Evolutionary conservation across 2,329 filamentous ascomycete species (phyloP).

Genomic region (Alternaria gansuensis): DNA sequence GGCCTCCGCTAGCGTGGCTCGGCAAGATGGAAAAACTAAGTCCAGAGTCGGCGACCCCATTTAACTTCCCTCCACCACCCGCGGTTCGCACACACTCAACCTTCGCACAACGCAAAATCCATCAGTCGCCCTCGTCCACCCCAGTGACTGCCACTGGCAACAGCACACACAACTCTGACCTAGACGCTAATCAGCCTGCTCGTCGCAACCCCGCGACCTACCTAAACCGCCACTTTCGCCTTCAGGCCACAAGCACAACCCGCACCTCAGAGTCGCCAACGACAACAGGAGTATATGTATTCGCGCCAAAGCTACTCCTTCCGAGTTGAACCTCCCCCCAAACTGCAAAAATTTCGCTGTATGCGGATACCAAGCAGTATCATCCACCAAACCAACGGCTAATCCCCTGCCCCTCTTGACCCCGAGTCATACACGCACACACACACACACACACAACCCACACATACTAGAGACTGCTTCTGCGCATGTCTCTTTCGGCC

Average conservation of each 20-base stretch:
- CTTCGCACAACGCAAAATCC: constrained; percentile 33
- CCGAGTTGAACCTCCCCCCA: constrained; percentile 91
- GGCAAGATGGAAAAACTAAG: constrained; percentile 28
- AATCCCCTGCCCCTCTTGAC: constrained; percentile 60
- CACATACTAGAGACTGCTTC: constrained; percentile 45
- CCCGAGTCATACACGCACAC: constrained; percentile 55
- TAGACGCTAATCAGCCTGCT: constrained; percentile 14
- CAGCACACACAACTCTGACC: constrained; percentile 5
- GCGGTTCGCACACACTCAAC: constrained; percentile 31
- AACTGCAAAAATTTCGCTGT: constrained; percentile 98
- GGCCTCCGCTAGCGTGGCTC: constrained; percentile 23
- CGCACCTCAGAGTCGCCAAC: constrained; percentile 39
- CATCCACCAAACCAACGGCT: constrained; percentile 92
- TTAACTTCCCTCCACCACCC: constrained; percentile 30
- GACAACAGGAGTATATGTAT: constrained; percentile 88
- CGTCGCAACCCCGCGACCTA: constrained; percentile 43
- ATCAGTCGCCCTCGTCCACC: constrained; percentile 27
- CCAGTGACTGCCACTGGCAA: constrained; percentile 37
- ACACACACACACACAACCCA: constrained; percentile 45
- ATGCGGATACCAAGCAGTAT: constrained; percentile 91
- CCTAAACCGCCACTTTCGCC: constrained; percentile 49
- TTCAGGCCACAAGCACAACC: constrained; percentile 43
- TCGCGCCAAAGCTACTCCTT: constrained; percentile 94
- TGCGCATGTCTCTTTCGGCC: constrained; percentile 69
- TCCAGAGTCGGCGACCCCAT: constrained; percentile 24